Evolutionary conservation across 176 grass and related monocot species (phyloP), one percentile per base, ranked within the genome.

Genomic region (Bolboschoenus planiculmis): DNA sequence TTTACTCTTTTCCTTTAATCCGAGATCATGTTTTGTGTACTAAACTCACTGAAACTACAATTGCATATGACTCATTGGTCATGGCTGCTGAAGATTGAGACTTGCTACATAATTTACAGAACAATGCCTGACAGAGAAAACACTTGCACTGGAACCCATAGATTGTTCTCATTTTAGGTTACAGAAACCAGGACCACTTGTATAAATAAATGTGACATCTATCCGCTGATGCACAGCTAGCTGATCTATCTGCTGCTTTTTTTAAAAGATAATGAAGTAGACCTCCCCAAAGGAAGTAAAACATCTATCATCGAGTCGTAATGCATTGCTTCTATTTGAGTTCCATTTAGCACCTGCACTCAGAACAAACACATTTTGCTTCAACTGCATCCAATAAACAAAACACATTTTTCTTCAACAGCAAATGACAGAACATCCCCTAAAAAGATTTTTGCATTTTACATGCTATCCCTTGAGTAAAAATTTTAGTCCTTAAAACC

Each of bases 251-350:
- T 13, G 10, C 63, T 34, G 64, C 54, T 60, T 31, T 61, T 66
- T 47, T 63, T 18, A 7, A 26, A 20, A 80, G 54, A 2, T 20
- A 46, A 10, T 3, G 71, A 50, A 65, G 44, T 14, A 26, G 67
- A 85, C 84, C 87, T 91, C 53, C 92, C 92, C 3, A 94, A 63
- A 29, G 95, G 95, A 6, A 95, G 83, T 23, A 91, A 10, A 48
- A 88, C 59, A 36, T 88, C 80, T 13, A 90, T 67, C 87, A 95
- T 93, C 3, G 78, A 88, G 34, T 90, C 83, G 0, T 95, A 90
- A 60, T 98, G 87, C 55, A 85, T 86, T 46, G 62, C 62, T 78
- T 79, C 91, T 84, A 93, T 37, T 74, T 95, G 89, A 70, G 91
- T 86, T 3, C 91, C 83, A 50, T 90, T 86, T 50, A 95, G 18